Evolutionary conservation across 192 early-diverging fungal species (phyloP).

Genomic region (Coemansia sp.): DNA sequence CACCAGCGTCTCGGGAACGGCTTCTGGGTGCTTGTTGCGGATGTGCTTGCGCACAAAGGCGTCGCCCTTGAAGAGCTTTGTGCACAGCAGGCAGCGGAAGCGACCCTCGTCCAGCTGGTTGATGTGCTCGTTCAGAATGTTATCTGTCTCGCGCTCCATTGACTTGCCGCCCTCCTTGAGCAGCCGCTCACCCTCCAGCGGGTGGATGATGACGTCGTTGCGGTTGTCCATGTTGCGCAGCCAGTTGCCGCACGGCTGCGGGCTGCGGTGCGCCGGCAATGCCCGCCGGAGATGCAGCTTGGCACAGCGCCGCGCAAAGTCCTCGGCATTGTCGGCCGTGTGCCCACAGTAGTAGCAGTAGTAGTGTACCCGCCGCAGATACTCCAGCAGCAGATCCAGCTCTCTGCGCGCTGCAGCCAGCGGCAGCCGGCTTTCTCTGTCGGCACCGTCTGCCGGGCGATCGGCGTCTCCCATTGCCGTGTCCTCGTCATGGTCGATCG

Average conservation of each 20-base stretch:
- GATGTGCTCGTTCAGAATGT: constrained; percentile 44
- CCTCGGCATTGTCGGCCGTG: constrained; percentile 79
- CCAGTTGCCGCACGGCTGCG: constrained; percentile 49
- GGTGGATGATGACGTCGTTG: constrained; percentile 56
- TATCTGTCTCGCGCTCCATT: constrained; percentile 51
- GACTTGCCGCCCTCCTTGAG: constrained; percentile 52
- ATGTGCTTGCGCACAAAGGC: constrained; percentile 96
- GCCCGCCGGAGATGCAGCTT: constrained; percentile 57
- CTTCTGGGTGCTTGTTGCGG: constrained; percentile 79
- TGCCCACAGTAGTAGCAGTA: constrained; percentile 95
- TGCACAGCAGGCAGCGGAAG: constrained; percentile 86
- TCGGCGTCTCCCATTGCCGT: constrained; percentile 20
- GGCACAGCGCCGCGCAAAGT: constrained; percentile 76
- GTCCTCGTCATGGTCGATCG: constrained; percentile 19
- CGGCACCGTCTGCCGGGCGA: constrained; percentile 9
- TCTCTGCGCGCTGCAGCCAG: constrained; percentile 26
- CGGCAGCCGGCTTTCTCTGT: constrained; percentile 10
- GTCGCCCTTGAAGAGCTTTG: constrained; percentile 91
- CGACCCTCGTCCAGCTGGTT: constrained; percentile 67
- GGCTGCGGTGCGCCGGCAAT: constrained; percentile 22
- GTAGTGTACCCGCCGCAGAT: constrained; percentile 85
- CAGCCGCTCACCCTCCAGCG: constrained; percentile 51
- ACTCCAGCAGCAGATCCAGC: constrained; percentile 82
- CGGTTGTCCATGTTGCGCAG: constrained; percentile 48
- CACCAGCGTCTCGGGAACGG: constrained; percentile 55